phyloP scores from a whole-genome alignment of 805 yeast genomes.

The Isabelozyma heimii region DNA sequence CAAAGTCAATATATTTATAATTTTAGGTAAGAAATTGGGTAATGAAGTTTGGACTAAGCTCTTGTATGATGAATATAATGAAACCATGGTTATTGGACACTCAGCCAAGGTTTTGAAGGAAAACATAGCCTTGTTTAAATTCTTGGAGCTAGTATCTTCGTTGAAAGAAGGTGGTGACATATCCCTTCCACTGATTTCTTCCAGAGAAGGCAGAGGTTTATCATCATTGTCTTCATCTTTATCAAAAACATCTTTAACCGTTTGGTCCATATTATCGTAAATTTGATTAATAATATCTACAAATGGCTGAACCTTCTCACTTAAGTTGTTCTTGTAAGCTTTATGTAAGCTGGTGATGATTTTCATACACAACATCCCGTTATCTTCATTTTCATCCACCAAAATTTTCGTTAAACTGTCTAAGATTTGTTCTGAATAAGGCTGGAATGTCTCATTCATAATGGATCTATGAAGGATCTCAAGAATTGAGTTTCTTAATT shows the following conservation, averaged over 20 bases:
- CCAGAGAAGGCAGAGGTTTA: background rate
- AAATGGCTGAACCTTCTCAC: conserved; percentile 75
- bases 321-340: conserved; percentile 66
- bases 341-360: conserved; percentile 83
- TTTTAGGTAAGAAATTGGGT: conserved; percentile 76
- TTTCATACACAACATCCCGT: conserved; percentile 89
- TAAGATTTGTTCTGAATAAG: conserved; percentile 60
- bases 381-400: conserved; percentile 86
- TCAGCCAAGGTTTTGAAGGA: conserved; percentile 93
- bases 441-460: conserved; percentile 77
- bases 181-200: conserved; percentile 14
- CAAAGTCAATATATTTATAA: conserved; percentile 66
- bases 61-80: conserved; percentile 85
- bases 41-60: conserved; percentile 67
- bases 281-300: conserved; percentile 71
- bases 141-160: conserved; percentile 45
- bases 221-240: conserved; percentile 1
- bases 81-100: conserved; percentile 95
- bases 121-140: conserved; percentile 62
- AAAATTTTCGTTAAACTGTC: conserved; percentile 59
- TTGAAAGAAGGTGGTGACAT: conserved; percentile 39
- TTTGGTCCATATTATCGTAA: conserved; percentile 74
- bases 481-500: conserved; percentile 69
- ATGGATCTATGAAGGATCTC: conserved; percentile 81
- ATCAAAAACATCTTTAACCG: conserved; percentile 70